Conservation (phyloP, 2,329 filamentous ascomycete species). For the Clonostachys solani region DNA sequence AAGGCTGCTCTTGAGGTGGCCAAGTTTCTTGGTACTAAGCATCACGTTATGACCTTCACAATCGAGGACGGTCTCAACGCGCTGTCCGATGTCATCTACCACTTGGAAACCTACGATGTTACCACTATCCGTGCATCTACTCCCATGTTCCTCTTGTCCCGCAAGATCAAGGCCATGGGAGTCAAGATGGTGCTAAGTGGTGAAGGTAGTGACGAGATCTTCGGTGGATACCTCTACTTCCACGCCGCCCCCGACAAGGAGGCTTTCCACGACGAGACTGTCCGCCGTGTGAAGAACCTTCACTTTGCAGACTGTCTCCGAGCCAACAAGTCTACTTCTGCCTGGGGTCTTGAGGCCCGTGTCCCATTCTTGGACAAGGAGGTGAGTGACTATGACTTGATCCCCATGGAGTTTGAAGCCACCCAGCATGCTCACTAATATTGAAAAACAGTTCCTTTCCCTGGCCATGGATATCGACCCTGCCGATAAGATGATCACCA, state of each 20-base stretch:
- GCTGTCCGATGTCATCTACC: slow-evolving; percentile 94
- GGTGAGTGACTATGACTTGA: slow-evolving; percentile 30
- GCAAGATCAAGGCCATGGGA: slow-evolving; percentile 99
- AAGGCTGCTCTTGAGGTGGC: slow-evolving; percentile 89
- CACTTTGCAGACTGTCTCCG: slow-evolving; percentile 94
- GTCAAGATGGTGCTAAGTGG: slow-evolving; percentile 99
- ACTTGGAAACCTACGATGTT: slow-evolving; percentile 96
- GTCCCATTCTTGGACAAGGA: slow-evolving; percentile 97
- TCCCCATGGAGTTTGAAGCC: neutral
- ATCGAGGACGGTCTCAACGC: slow-evolving; percentile 96
- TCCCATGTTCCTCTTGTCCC: slow-evolving; percentile 94
- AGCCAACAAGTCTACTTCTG: slow-evolving; percentile 98
- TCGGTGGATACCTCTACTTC: slow-evolving; percentile 98
- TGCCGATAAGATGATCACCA: slow-evolving; percentile 90
- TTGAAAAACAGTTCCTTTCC: slow-evolving; percentile 71
- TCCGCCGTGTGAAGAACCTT: slow-evolving; percentile 92
- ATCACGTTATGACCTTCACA: slow-evolving; percentile 97
- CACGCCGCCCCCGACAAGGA: slow-evolving; percentile 87
- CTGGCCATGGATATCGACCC: slow-evolving; percentile 92
- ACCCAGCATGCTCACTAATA: slow-evolving; percentile 9
- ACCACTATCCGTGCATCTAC: slow-evolving; percentile 98
- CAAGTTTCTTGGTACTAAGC: slow-evolving; percentile 94
- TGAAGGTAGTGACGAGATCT: slow-evolving; percentile 97
- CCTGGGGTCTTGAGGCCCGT: slow-evolving; percentile 96
- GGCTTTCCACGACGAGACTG: slow-evolving; percentile 93